These are phyloP conservation scores for Septoria linicola DNA, from an alignment of 2,329 filamentous ascomycete genomes.

Conservation along the genomic window DNA sequence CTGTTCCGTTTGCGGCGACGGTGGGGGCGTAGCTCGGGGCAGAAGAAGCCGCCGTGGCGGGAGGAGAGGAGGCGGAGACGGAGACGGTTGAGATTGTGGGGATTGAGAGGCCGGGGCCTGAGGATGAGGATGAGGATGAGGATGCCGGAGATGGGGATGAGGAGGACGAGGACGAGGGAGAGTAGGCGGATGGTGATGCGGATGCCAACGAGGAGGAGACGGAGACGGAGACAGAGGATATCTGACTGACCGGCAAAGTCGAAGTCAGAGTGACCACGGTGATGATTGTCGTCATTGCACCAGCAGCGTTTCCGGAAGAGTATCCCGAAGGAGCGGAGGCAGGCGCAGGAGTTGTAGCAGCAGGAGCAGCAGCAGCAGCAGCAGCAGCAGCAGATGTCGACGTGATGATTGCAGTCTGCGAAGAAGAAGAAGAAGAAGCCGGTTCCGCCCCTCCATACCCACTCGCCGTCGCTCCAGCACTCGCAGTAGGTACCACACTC, in stretches of 20 bases:
- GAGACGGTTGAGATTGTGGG: constrained; percentile 16
- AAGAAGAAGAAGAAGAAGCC: constrained; percentile 4
- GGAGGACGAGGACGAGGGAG: not conserved
- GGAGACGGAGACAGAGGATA: constrained; percentile 5
- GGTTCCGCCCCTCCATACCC: constrained; percentile 5
- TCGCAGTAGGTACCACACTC: not conserved
- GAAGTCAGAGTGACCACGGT: constrained; percentile 24
- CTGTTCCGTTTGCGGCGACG: too few species aligned
- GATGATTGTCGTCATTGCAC: constrained; percentile 19
- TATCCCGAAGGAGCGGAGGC: not conserved
- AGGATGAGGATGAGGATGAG: constrained; percentile 11
- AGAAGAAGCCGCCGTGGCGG: too few species aligned
- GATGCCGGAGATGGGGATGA: constrained; percentile 1
- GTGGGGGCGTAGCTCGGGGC: too few species aligned
- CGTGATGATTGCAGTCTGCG: not conserved
- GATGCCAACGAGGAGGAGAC: not conserved
- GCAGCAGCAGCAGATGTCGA: constrained; percentile 2
- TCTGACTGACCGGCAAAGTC: constrained; percentile 14
- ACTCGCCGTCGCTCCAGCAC: not conserved
- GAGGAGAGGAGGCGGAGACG: not conserved
- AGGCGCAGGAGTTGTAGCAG: not conserved
- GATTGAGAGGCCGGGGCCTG: not conserved
- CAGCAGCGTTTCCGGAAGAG: not conserved
- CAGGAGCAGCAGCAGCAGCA: not conserved
- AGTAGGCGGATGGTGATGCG: constrained; percentile 5